Percentiles rank a stretch among this genome's conserved stretches.
Evolutionary conservation across 305 asterid species (phyloP).

Genomic region (Fraxinus sp.): DNA sequence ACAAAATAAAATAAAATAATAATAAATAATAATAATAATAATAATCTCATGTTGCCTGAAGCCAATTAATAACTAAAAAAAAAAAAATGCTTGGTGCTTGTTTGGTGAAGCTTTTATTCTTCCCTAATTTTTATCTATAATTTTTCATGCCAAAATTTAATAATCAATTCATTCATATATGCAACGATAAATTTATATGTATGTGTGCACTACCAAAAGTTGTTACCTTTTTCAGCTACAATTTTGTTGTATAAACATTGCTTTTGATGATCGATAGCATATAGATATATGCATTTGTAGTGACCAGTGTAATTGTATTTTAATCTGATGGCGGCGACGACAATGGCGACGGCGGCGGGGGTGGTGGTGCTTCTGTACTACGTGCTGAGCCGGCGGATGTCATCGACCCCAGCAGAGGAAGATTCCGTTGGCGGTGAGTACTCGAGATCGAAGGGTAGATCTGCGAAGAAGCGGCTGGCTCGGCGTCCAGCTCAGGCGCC

Average conservation of each 20-base stretch:
- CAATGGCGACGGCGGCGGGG: slow-evolving; percentile 89
- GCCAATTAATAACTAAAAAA: too few relatives aligned
- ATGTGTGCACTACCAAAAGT: background rate
- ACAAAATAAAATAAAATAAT: too few relatives aligned
- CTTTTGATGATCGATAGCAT: background rate
- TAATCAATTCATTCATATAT: too few relatives aligned
- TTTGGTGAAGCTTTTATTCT: too few relatives aligned
- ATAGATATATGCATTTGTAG: slow-evolving; percentile 16
- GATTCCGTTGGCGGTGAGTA: slow-evolving; percentile 48
- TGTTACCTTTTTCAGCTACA: background rate
- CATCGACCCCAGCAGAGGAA: slow-evolving; percentile 32
- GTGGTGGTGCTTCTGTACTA: slow-evolving; percentile 71
- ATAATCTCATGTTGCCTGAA: too few relatives aligned
- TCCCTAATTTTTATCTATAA: too few relatives aligned
- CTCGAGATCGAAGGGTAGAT: slow-evolving; percentile 55
- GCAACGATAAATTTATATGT: too few relatives aligned
- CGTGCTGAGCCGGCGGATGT: slow-evolving; percentile 57
- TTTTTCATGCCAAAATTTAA: too few relatives aligned
- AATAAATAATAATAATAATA: too few relatives aligned
- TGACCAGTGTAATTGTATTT: background rate
- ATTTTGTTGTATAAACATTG: background rate
- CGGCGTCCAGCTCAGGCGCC: slow-evolving; percentile 94
- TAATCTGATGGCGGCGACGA: slow-evolving; percentile 69
- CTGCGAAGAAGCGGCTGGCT: slow-evolving; percentile 53
- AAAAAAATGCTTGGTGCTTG: too few relatives aligned